Conservation (phyloP, 164 flowering plant species). For the Magnolia sinica region DNA sequence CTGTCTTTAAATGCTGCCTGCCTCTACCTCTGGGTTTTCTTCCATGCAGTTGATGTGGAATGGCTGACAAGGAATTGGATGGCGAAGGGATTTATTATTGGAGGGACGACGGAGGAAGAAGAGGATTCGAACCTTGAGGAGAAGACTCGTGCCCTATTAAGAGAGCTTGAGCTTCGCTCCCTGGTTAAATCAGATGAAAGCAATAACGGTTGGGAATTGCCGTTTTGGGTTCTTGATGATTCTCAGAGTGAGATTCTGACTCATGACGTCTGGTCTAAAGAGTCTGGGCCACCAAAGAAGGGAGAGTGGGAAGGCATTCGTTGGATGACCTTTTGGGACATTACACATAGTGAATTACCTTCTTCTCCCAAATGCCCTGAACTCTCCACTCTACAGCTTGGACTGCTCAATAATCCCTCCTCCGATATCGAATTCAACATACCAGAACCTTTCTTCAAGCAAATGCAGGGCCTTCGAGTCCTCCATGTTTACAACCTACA, state of each 20-base stretch:
- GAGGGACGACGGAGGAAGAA: not conserved
- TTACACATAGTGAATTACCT: not conserved
- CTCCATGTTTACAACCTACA: not conserved
- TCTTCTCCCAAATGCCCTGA: not conserved
- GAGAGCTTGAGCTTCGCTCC: not conserved
- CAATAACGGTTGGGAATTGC: not conserved
- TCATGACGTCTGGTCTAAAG: not conserved
- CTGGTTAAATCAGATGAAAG: not conserved
- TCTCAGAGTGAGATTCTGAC: not conserved
- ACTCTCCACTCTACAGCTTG: not conserved
- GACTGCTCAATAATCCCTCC: too few species aligned
- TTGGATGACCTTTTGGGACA: not conserved
- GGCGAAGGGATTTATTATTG: not conserved
- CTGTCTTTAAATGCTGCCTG: not conserved
- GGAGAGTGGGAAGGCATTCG: not conserved
- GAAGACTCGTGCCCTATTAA: not conserved
- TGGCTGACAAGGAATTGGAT: not conserved
- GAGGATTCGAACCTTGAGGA: not conserved
- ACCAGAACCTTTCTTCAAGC: not conserved
- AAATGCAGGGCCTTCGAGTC: not conserved
- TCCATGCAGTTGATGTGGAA: not conserved
- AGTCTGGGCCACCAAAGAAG: not conserved
- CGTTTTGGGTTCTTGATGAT: not conserved
- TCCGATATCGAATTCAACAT: not conserved
- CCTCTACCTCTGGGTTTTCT: not conserved